phyloP scores from a whole-genome alignment of 805 yeast genomes.

The Limtongia smithiae region DNA sequence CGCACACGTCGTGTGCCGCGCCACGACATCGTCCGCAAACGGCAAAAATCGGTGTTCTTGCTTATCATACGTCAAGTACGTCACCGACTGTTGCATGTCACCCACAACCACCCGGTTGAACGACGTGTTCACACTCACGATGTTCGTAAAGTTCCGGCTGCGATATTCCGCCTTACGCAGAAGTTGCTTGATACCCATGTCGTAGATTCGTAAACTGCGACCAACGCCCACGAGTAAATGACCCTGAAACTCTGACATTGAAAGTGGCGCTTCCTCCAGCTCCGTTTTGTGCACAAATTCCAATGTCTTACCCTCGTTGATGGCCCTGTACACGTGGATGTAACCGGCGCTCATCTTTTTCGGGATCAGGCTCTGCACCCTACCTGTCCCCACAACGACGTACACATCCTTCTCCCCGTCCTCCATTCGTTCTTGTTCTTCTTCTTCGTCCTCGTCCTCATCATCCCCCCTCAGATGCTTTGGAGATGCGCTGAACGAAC shows the following conservation, averaged over 20 bases:
- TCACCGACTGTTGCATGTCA: slow-evolving; percentile 66
- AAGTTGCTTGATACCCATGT: slow-evolving; percentile 75
- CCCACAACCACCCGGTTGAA: slow-evolving; percentile 64
- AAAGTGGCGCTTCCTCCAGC: slow-evolving; percentile 46
- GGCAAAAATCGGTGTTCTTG: slow-evolving; percentile 47
- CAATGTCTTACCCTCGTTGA: slow-evolving; percentile 41
- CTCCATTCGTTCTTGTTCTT: slow-evolving; percentile 11
- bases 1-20: slow-evolving; percentile 63
- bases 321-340: slow-evolving; percentile 35
- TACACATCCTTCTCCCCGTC: slow-evolving; percentile 22
- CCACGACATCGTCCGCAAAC: slow-evolving; percentile 64
- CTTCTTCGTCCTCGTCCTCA: slow-evolving; percentile 13
- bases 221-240: slow-evolving; percentile 58
- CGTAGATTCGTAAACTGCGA: slow-evolving; percentile 55
- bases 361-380: slow-evolving; percentile 32
- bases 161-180: slow-evolving; percentile 58
- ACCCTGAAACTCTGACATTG: slow-evolving; percentile 56
- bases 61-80: slow-evolving; percentile 52
- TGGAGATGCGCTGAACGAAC: slow-evolving; percentile 33
- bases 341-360: slow-evolving; percentile 28
- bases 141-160: slow-evolving; percentile 46
- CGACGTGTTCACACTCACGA: slow-evolving; percentile 53
- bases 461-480: slow-evolving; percentile 9
- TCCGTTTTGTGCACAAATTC: slow-evolving; percentile 58
- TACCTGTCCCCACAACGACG: slow-evolving; percentile 34